A percentile compares a stretch with the other conserved stretches of the same genome.
These are phyloP conservation scores for Paraglomus occultum DNA, from an alignment of 192 early-diverging fungal genomes.

Conservation along the genomic window DNA sequence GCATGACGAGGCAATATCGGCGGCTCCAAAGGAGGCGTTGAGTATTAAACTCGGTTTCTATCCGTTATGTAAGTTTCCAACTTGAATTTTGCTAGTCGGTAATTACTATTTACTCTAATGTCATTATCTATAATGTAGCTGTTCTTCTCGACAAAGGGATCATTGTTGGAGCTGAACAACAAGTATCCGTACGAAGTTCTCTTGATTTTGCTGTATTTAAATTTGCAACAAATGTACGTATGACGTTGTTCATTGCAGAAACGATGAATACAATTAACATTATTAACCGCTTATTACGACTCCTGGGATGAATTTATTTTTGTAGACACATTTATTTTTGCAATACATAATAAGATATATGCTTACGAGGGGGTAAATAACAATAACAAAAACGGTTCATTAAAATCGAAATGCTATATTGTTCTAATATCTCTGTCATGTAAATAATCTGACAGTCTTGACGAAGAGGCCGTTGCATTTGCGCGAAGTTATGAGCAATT, in stretches of 20 bases:
- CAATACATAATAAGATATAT: conserved; percentile 65
- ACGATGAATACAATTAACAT: background rate
- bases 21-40: conserved; percentile 38
- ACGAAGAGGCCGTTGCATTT: conserved; percentile 67
- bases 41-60: conserved; percentile 72
- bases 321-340: conserved; percentile 75
- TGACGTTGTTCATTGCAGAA: background rate
- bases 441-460: conserved; percentile 34
- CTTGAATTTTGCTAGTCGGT: background rate
- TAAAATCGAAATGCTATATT: background rate
- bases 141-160: conserved; percentile 70
- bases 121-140: conserved; percentile 41
- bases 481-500: conserved; percentile 67
- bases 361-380: conserved; percentile 45
- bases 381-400: background rate
- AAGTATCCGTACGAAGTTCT: conserved; percentile 51
- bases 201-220: conserved; percentile 63
- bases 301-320: too few species aligned
- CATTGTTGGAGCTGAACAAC: conserved; percentile 73
- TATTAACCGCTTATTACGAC: background rate
- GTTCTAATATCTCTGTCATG: background rate
- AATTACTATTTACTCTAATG: background rate
- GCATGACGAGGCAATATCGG: conserved; percentile 23
- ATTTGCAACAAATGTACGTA: conserved; percentile 61
- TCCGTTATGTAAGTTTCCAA: conserved; percentile 60